Evolutionary conservation across 306 rosid species (phyloP).

Genomic region (Lotus japonicus): DNA sequence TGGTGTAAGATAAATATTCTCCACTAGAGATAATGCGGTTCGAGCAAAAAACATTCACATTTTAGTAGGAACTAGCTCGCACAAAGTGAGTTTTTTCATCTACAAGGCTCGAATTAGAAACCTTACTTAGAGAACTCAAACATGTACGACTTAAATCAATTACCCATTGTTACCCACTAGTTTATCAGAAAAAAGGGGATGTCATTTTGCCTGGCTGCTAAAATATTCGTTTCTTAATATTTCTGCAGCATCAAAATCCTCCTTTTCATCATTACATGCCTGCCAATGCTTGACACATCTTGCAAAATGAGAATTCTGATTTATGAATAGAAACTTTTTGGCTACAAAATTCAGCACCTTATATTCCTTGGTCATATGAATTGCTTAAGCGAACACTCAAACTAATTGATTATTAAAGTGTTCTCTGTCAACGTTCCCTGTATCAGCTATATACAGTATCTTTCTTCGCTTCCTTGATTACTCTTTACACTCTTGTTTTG

Average conservation of each 20-base stretch:
- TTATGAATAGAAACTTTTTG: neutral
- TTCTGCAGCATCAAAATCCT: conserved; percentile 21
- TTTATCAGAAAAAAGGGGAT: conserved; percentile 7
- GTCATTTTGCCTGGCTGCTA: conserved; percentile 26
- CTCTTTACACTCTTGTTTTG: neutral
- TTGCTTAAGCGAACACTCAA: neutral
- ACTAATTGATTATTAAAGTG: neutral
- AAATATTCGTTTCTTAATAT: conserved; percentile 11
- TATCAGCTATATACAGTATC: neutral
- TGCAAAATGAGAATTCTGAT: conserved; percentile 10
- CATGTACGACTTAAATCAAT: too few relatives aligned
- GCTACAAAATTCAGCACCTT: conserved; percentile 7
- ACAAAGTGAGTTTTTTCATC: too few relatives aligned
- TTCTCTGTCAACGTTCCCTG: conserved; percentile 17
- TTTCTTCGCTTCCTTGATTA: neutral
- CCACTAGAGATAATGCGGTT: too few relatives aligned
- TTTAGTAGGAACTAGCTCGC: too few relatives aligned
- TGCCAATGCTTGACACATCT: conserved; percentile 14
- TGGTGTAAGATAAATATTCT: too few relatives aligned
- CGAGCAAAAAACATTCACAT: too few relatives aligned
- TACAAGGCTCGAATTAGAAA: too few relatives aligned
- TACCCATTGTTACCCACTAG: too few relatives aligned
- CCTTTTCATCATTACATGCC: conserved; percentile 18
- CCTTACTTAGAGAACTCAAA: too few relatives aligned
- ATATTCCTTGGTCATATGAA: neutral